Base-by-base conservation (phyloP, 1,284 basidiomycete species). In the Malassezia sympodialis region DNA sequence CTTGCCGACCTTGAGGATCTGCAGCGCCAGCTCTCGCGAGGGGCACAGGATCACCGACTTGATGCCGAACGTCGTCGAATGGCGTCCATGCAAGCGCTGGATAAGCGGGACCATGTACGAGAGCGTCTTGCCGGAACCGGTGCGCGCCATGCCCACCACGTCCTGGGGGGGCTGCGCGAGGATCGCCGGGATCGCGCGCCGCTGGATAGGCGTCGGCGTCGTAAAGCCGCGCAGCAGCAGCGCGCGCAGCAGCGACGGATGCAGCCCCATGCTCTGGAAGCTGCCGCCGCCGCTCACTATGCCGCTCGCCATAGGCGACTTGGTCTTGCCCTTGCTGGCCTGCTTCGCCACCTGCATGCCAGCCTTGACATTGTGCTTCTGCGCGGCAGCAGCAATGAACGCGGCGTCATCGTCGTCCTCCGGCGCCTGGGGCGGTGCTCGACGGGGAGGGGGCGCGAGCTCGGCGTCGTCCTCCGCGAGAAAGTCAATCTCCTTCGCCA, bases 131-230 rank as follows among this genome's bases (percentile, higher is more conserved):
- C 94, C 94, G 0, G 91, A 96, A 53, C 94, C 94, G 0, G 94
- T 99, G 17, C 94, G 81, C 21, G 94, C 93, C 94, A 98, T 98
- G 50, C 90, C 94, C 17, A 99, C 88, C 8, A 98, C 84, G 77
- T 99, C 94, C 48, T 88, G 80, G 2, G 91, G 88, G 37, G 94
- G 91, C 46, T 81, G 82, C 4, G 85, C 77, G 30, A 98, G 81
- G 40, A 96, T 82, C 27, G 84, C 79, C 0, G 94, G 94, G 49
- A 98, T 87, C 3, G 90, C 81, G 15, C 87, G 81, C 8, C 93
- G 82, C 76, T 99, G 94, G 48, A 99, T 98, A 0, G 94, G 94
- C 0, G 94, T 99, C 11, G 94, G 94, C 35, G 84, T 86, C 49
- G 87, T 87, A 78, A 90, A 96, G 11, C 93, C 93, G 71, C 94